These are phyloP conservation scores for Ramaria sp. DNA, from an alignment of 768 basidiomycete species.

Conservation along the genomic window DNA sequence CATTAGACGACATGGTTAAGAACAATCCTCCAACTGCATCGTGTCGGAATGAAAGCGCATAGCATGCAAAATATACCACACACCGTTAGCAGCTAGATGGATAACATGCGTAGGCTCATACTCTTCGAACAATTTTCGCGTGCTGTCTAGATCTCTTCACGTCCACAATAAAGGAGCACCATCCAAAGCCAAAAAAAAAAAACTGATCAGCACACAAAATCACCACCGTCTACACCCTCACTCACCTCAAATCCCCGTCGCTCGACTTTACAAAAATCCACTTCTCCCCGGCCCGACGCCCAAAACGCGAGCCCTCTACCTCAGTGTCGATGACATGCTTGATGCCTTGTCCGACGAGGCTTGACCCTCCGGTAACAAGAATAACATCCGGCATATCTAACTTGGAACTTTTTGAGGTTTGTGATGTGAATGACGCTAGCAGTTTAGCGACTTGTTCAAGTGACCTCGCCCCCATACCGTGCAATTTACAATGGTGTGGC, in stretches of 20 bases:
- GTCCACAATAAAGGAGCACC: slow-evolving; percentile 4
- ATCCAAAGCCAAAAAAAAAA: no score
- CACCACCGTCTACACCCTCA: neutral
- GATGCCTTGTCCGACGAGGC: slow-evolving; percentile 82
- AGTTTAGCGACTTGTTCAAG: no score
- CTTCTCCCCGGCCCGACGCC: slow-evolving; percentile 59
- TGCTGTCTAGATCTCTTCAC: slow-evolving; percentile 55
- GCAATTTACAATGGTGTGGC: no score
- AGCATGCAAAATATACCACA: slow-evolving; percentile 14
- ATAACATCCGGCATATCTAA: slow-evolving; percentile 30
- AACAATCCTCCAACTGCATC: slow-evolving; percentile 81
- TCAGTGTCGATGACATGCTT: slow-evolving; percentile 70
- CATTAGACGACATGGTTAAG: slow-evolving; percentile 93
- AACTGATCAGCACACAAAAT: neutral
- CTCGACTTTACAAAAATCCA: slow-evolving; percentile 78
- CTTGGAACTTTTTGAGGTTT: no score
- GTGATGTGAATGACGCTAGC: no score
- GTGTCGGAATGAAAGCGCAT: neutral
- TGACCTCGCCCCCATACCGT: no score
- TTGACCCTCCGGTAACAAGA: slow-evolving; percentile 77
- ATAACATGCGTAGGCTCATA: slow-evolving; percentile 95
- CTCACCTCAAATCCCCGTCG: slow-evolving; percentile 78
- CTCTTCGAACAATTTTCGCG: slow-evolving; percentile 71
- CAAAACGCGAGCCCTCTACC: slow-evolving; percentile 68
- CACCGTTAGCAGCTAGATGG: slow-evolving; percentile 88